Conservation (phyloP, 768 basidiomycete genomes). For the Suillus spraguei region DNA sequence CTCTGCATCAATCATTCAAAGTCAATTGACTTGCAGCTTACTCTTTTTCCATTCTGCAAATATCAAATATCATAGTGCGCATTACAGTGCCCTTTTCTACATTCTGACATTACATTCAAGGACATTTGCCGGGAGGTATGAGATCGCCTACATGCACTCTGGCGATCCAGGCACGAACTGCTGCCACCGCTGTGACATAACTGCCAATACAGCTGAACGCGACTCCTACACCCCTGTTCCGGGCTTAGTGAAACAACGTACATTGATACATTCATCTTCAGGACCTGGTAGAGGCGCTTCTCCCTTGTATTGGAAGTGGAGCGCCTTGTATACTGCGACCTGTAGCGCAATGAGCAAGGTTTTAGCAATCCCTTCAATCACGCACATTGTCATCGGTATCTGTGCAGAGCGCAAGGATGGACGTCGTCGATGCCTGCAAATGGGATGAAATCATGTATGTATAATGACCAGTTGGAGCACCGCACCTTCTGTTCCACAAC, state of each 20-base stretch:
- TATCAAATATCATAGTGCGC: no score
- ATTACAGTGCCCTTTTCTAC: no score
- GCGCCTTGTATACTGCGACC: constrained; percentile 4
- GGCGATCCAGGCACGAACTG: no score
- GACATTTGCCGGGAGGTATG: not conserved
- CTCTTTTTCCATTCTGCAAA: no score
- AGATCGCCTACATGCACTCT: no score
- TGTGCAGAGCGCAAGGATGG: not conserved
- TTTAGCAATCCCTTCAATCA: not conserved
- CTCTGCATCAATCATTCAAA: no score
- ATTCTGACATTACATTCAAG: not conserved
- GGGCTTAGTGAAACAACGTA: not conserved
- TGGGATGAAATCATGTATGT: not conserved
- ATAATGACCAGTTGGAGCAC: not conserved
- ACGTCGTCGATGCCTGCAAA: not conserved
- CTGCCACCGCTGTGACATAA: no score
- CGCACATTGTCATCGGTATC: not conserved
- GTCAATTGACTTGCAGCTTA: no score
- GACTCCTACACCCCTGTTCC: not conserved
- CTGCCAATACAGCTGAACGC: not conserved
- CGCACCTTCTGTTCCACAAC: not conserved
- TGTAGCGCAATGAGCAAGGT: not conserved
- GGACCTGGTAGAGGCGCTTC: not conserved
- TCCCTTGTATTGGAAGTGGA: not conserved
- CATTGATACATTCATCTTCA: not conserved